Conservation (phyloP, 2,329 filamentous ascomycete species). For the Colletotrichum higginsianum region DNA sequence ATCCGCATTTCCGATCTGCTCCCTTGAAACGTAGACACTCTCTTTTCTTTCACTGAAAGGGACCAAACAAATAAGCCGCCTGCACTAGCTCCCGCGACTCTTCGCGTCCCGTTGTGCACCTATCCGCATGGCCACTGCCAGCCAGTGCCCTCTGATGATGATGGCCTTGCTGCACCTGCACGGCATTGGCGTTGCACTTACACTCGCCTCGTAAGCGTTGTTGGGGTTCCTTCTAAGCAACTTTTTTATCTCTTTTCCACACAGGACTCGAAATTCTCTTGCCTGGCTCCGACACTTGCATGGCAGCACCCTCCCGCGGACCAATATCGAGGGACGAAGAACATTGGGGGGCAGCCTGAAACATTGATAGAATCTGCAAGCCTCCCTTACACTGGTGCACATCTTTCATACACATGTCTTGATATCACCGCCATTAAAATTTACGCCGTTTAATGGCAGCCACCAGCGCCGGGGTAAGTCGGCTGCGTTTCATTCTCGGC, state of each 20-base stretch:
- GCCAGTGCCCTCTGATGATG: background rate
- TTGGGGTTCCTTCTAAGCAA: background rate
- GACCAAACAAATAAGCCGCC: background rate
- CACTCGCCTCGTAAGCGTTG: background rate
- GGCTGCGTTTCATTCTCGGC: no score
- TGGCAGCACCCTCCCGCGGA: background rate
- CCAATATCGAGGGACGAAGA: background rate
- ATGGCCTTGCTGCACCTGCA: background rate
- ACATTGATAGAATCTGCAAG: background rate
- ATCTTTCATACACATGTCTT: background rate
- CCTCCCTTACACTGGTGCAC: no score
- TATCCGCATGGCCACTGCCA: background rate
- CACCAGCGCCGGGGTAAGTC: background rate
- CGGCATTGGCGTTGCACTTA: background rate
- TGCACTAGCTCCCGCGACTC: constrained; percentile 20
- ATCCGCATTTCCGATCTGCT: constrained; percentile 22
- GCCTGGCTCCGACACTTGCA: background rate
- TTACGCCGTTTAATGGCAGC: no score
- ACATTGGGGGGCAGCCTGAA: background rate
- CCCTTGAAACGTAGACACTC: constrained; percentile 29
- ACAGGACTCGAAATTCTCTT: background rate
- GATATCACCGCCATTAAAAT: no score
- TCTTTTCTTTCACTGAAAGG: background rate
- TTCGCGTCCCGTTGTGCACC: constrained; percentile 22
- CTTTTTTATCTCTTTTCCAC: background rate